These are phyloP conservation scores for Spiraea crenata DNA, from an alignment of 331 rosid genomes.

Conservation along the genomic window DNA sequence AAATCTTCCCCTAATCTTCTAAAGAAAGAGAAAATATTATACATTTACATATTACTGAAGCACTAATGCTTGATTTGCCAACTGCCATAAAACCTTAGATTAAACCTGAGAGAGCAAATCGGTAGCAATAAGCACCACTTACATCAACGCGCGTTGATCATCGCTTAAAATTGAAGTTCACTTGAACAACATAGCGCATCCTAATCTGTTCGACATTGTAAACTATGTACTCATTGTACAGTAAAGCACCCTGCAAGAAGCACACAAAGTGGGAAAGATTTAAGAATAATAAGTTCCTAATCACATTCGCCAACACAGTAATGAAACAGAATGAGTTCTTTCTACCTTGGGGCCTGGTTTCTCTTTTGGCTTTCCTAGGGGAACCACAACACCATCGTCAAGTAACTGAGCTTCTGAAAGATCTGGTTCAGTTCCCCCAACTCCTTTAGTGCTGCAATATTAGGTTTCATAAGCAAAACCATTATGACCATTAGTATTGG, in stretches of 20 bases:
- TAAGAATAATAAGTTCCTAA: neutral
- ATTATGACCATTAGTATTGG: conserved; percentile 5
- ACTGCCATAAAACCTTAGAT: neutral
- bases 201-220: conserved; percentile 80
- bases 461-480: conserved; percentile 19
- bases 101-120: neutral
- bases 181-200: conserved; percentile 86
- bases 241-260: conserved; percentile 58
- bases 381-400: conserved; percentile 69
- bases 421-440: conserved; percentile 84
- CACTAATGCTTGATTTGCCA: neutral
- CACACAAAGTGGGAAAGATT: neutral
- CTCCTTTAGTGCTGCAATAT: conserved; percentile 78
- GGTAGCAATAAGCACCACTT: too few species aligned
- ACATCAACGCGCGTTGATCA: conserved; percentile 14
- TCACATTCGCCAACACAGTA: neutral
- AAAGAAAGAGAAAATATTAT: neutral
- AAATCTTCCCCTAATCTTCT: neutral
- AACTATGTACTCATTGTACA: conserved; percentile 90
- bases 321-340: neutral
- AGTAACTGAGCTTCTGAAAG: conserved; percentile 55
- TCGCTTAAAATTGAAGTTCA: conserved; percentile 59
- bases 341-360: conserved; percentile 41
- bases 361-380: conserved; percentile 62
- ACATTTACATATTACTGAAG: neutral